phyloP scores from a whole-genome alignment of 139 green algal species.

The Limnomonas spitsbergensis region DNA sequence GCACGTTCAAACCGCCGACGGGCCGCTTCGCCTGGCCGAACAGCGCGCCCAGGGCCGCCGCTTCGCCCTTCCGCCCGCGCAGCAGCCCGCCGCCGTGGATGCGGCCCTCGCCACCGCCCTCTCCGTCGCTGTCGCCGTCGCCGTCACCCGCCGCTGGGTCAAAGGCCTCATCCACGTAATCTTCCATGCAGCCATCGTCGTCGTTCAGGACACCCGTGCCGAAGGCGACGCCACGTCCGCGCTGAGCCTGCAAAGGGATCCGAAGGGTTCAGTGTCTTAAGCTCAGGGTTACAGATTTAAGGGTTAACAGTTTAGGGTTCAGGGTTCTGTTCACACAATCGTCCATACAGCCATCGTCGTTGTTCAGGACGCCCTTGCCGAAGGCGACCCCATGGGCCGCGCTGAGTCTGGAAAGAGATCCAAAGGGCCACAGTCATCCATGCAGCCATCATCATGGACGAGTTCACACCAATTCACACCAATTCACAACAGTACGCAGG shows the following conservation, averaged over 20 bases:
- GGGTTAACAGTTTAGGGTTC: too few species aligned
- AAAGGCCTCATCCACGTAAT: slow-evolving; percentile 60
- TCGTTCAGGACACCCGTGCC: slow-evolving; percentile 64
- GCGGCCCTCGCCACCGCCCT: background rate
- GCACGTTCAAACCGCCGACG: background rate
- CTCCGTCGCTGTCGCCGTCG: background rate
- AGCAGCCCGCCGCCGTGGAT: background rate
- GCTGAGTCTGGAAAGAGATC: too few species aligned
- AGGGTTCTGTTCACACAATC: slow-evolving; percentile 76
- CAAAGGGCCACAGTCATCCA: too few species aligned
- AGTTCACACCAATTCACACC: too few species aligned
- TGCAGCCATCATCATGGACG: too few species aligned
- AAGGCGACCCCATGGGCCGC: slow-evolving; percentile 76
- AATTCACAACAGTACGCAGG: too few species aligned
- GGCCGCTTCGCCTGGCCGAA: background rate
- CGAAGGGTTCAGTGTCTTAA: too few species aligned
- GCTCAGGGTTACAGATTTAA: too few species aligned
- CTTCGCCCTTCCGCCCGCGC: background rate
- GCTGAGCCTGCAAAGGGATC: background rate
- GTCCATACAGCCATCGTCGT: slow-evolving; percentile 57
- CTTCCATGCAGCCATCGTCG: slow-evolving; percentile 58
- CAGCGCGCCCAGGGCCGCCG: background rate
- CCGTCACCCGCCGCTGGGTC: background rate
- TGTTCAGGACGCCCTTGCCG: slow-evolving; percentile 64
- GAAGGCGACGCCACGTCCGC: slow-evolving; percentile 68